Evolutionary conservation across 2,329 filamentous ascomycete species (phyloP).

Genomic region (Knufia fluminis): DNA sequence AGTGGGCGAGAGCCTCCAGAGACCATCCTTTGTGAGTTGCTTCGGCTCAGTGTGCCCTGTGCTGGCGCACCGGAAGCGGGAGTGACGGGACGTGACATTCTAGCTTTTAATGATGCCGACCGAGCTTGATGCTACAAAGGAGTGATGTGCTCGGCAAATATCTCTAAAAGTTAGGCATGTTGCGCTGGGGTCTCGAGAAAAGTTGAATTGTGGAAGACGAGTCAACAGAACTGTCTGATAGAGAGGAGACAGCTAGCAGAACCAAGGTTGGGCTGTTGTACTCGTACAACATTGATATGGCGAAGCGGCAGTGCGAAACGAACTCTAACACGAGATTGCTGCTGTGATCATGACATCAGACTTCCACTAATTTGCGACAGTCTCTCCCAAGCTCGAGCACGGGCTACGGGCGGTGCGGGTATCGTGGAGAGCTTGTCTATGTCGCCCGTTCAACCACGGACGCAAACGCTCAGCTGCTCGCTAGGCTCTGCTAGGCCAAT

Average conservation of each 20-base stretch:
- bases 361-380: neutral
- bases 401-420: no score
- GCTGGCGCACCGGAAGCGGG: constrained; percentile 14
- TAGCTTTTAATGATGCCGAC: neutral
- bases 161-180: neutral
- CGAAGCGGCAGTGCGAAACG: neutral
- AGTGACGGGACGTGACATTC: constrained; percentile 26
- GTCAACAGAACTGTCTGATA: neutral
- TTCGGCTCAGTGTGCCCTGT: neutral
- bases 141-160: neutral
- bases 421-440: neutral
- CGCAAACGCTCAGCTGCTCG: neutral
- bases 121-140: neutral
- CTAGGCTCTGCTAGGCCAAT: neutral
- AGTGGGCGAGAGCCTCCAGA: constrained; percentile 29
- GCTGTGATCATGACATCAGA: constrained; percentile 6
- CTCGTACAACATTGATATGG: neutral
- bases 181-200: neutral
- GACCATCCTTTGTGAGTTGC: constrained; percentile 10
- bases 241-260: neutral
- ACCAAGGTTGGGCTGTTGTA: neutral
- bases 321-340: neutral
- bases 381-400: no score
- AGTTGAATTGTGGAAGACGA: neutral
- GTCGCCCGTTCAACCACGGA: constrained; percentile 1